These are phyloP conservation scores for Alternaria panax DNA, from an alignment of 2,329 filamentous ascomycete genomes.

Conservation along the genomic window DNA sequence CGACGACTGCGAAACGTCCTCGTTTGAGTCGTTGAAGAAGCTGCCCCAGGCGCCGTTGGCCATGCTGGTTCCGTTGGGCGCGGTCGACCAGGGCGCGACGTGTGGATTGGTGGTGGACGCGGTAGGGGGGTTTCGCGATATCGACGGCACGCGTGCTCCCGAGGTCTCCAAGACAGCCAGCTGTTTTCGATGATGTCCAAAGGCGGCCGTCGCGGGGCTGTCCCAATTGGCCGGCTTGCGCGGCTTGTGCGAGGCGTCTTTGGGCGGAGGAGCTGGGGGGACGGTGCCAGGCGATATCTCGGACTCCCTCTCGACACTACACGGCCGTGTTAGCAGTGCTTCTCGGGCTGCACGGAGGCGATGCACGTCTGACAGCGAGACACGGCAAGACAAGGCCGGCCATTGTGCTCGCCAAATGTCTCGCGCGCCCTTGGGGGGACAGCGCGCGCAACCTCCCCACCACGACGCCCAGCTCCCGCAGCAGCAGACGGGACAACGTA, in stretches of 20 bases:
- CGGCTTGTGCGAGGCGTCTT: constrained; percentile 44
- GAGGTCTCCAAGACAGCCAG: constrained; percentile 71
- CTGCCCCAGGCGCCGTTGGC: constrained; percentile 58
- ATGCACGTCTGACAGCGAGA: constrained; percentile 32
- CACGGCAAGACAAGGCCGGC: constrained; percentile 32
- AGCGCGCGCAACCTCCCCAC: constrained; percentile 23
- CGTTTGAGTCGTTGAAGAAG: constrained; percentile 79
- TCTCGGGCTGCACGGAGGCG: constrained; percentile 13
- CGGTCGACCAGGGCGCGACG: constrained; percentile 60
- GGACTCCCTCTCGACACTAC: constrained; percentile 55
- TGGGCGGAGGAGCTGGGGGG: constrained; percentile 47
- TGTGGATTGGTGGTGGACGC: constrained; percentile 60
- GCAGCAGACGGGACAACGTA: constrained; percentile 48
- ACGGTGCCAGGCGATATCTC: constrained; percentile 52
- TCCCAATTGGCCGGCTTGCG: constrained; percentile 60
- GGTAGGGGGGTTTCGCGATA: constrained; percentile 64
- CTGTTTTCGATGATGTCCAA: constrained; percentile 75
- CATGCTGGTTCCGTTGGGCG: constrained; percentile 50
- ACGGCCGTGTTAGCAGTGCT: constrained; percentile 36
- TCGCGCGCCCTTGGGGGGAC: constrained; percentile 1
- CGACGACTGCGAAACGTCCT: constrained; percentile 73
- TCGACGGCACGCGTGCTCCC: constrained; percentile 64
- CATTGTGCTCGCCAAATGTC: constrained; percentile 18
- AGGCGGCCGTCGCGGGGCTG: constrained; percentile 64
- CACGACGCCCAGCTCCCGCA: constrained; percentile 1